These are phyloP conservation scores for Hibiscus syriacus DNA, from an alignment of 345 rosid genomes.

Conservation along the genomic window DNA sequence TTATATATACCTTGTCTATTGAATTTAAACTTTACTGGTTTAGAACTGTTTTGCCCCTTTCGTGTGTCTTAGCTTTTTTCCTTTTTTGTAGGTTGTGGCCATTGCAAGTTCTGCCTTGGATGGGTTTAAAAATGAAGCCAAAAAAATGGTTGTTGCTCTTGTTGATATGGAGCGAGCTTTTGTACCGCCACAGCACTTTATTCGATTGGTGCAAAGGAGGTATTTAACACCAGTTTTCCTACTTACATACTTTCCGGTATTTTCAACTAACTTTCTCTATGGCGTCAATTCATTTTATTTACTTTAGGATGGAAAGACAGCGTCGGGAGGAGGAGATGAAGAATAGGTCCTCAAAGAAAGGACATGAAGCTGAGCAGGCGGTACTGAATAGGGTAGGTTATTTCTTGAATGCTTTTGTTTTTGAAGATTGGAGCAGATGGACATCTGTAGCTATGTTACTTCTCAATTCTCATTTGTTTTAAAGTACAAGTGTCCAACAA, in stretches of 20 bases:
- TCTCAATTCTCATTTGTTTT: neutral
- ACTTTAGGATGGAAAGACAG: slow-evolving; percentile 84
- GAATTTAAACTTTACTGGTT: neutral
- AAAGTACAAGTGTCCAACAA: neutral
- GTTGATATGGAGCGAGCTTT: too few relatives aligned
- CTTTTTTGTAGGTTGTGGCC: slow-evolving; percentile 46
- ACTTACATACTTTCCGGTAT: neutral
- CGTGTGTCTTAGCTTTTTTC: neutral
- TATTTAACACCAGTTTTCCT: slow-evolving; percentile 15
- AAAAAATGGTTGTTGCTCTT: slow-evolving; percentile 76
- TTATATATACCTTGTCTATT: neutral
- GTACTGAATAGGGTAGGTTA: slow-evolving; percentile 54
- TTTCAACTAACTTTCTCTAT: neutral
- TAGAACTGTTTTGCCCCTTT: neutral
- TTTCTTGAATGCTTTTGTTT: slow-evolving; percentile 7
- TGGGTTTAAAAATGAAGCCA: slow-evolving; percentile 69
- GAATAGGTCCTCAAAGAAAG: slow-evolving; percentile 73
- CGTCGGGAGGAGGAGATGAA: slow-evolving; percentile 92
- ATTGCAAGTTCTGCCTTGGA: slow-evolving; percentile 72
- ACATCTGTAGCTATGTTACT: neutral
- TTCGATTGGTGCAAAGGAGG: slow-evolving; percentile 76
- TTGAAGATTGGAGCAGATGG: neutral
- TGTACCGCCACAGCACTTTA: slow-evolving; percentile 83
- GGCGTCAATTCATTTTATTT: neutral
- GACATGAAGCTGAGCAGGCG: slow-evolving; percentile 71